Evolutionary conservation across 2,329 filamentous ascomycete genomes (phyloP), one percentile per base, ranked within the genome.

Genomic region (Leptographium lundbergii): DNA sequence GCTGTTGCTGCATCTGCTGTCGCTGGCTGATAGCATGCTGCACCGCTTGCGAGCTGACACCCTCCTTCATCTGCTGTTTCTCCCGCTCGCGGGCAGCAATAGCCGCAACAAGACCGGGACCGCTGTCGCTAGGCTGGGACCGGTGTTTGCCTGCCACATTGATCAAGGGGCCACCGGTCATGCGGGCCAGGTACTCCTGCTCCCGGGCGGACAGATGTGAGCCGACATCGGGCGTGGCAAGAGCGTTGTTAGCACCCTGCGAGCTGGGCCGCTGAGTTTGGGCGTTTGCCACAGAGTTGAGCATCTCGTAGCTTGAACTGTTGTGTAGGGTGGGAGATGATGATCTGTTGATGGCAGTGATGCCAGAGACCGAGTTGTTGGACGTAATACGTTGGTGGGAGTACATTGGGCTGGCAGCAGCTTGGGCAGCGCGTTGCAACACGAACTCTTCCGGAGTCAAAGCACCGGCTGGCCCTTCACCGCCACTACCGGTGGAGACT

Each of bases 391-490:
- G 79, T 55, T 80, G 79, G 67, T 89, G 86, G 1, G 76, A 73
- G 69, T 82, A 81, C 48, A 80, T 66, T 19, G 84, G 79, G 6
- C 77, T 29, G 11, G n/a, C 77, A 54, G 78, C 74, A 11, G 77
- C 75, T 22, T 78, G 62, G 9, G 82, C 76, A 25, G 85, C 86
- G 62, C 89, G 84, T 65, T 92, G 86, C 66, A 90, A 84, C 6
- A 96, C 89, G 72, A 87, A 95, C 65, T 95, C 84, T 69, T 96
- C 89, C 0, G 90, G 79, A 5, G 86, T 88, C 14, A 95, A 68
- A 10, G 72, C 73, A 50, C 58, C 59, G 0, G 60, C 6, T 1
- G 55, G 56, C 1, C 73, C 77, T n/a, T 78, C 77, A 17, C 75
- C 70, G 32, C 75, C 72, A 22, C 75, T 71, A 36, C 77, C 73